These are phyloP conservation scores for Leccinellum luteum DNA, from an alignment of 768 basidiomycete species.

Conservation along the genomic window DNA sequence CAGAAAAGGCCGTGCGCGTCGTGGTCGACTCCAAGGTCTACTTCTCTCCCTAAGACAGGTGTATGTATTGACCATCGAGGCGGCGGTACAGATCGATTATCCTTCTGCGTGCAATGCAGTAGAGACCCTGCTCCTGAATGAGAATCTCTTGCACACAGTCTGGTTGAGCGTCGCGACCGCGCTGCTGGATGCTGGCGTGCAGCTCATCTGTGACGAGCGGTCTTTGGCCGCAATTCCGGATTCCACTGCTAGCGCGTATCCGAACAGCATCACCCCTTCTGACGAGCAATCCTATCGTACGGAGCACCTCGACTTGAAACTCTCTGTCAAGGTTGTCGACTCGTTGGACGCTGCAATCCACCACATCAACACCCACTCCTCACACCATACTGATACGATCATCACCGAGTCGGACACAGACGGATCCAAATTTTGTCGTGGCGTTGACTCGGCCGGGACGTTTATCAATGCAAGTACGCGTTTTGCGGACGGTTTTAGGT, in stretches of 20 bases:
- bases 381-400: conserved; percentile 94
- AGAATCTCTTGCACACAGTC: conserved; percentile 60
- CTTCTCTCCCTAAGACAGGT: neutral
- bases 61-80: conserved; percentile 1
- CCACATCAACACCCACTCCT: conserved; percentile 91
- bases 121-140: conserved; percentile 88
- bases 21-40: conserved; percentile 88
- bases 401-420: conserved; percentile 74
- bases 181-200: conserved; percentile 66
- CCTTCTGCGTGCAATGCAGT: conserved; percentile 94
- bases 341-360: conserved; percentile 73
- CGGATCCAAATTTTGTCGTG: conserved; percentile 73
- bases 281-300: conserved; percentile 69
- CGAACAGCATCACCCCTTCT: conserved; percentile 51
- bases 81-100: conserved; percentile 68
- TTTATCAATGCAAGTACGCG: conserved; percentile 95
- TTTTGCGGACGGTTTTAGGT: conserved; percentile 95
- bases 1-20: conserved; percentile 77
- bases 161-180: conserved; percentile 82
- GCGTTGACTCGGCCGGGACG: conserved; percentile 89
- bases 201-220: conserved; percentile 73
- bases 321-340: conserved; percentile 76
- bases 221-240: conserved; percentile 57
- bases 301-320: conserved; percentile 83
- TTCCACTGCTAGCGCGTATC: conserved; percentile 34